Conservation (phyloP, 768 basidiomycete species). For the Pisolithus albus region DNA sequence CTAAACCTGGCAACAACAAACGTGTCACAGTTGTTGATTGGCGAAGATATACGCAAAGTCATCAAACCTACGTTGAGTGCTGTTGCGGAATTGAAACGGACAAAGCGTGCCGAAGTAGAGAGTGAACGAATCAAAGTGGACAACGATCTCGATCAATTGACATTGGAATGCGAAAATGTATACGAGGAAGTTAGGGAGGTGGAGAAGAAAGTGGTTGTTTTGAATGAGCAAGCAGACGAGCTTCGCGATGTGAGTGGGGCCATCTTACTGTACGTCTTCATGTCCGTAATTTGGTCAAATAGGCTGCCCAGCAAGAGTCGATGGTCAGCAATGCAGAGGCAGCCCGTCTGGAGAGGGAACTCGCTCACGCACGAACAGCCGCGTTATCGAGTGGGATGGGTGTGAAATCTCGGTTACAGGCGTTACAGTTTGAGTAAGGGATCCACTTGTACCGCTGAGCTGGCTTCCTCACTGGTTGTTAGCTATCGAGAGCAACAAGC, state of each 20-base stretch:
- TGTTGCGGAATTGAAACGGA: slow-evolving; percentile 66
- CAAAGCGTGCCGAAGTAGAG: slow-evolving; percentile 62
- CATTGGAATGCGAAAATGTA: slow-evolving; percentile 70
- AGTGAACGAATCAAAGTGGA: slow-evolving; percentile 76
- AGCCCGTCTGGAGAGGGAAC: slow-evolving; percentile 58
- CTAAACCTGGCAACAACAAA: slow-evolving; percentile 73
- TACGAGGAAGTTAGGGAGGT: slow-evolving; percentile 71
- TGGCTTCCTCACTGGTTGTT: slow-evolving; percentile 2
- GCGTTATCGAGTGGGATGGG: slow-evolving; percentile 79
- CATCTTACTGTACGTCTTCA: not conserved
- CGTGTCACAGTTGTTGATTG: slow-evolving; percentile 58
- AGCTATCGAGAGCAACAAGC: slow-evolving; percentile 79
- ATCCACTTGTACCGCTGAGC: not conserved
- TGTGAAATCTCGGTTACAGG: slow-evolving; percentile 70
- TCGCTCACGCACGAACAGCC: slow-evolving; percentile 67
- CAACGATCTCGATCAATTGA: slow-evolving; percentile 74
- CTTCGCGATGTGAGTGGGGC: slow-evolving; percentile 60
- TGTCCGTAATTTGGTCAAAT: slow-evolving; percentile 1
- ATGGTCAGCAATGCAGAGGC: slow-evolving; percentile 60
- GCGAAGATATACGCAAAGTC: slow-evolving; percentile 61
- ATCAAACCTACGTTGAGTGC: slow-evolving; percentile 72
- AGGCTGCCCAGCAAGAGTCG: slow-evolving; percentile 78
- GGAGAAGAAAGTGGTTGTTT: slow-evolving; percentile 61
- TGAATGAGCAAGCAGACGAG: slow-evolving; percentile 75
- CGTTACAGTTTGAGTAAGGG: slow-evolving; percentile 67